Evolutionary conservation across 228 moss, liverwort and hornwort species (phyloP), one percentile per base, ranked within the genome.

Genomic region (Sphagnum fallax): DNA sequence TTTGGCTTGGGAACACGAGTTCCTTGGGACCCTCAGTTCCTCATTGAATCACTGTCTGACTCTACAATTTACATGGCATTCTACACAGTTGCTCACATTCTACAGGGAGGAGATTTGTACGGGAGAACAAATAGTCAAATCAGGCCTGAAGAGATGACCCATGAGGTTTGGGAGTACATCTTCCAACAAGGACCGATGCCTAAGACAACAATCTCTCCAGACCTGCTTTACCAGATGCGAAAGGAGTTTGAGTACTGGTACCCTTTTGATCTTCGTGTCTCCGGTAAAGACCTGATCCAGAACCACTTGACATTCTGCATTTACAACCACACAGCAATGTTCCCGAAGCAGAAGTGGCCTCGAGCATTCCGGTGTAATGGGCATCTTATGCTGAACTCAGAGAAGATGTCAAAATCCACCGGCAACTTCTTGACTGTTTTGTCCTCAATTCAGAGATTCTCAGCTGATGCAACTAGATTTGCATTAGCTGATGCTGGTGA

Each of bases 371-470:
- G 97, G 59, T 85, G 85, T 76, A 98, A 98, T 59, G 97, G 97
- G 48, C 97, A 98, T 78, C 84, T 98, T n/a, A 77, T 98, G 79
- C 84, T 98, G 58, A 98, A 98, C 63, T 90, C 91, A 5, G 97
- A 98, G 84, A 98, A 98, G 71, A 98, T 98, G 97, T 91, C 93
- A 6, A 98, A 98, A 76, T 98, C 97, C 14, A 91, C 91, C 2
- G 97, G 97, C 50, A 98, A 98, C 70, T 98, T 98, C 74, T 75
- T 88, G 82, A 98, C 97, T 32, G 72, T 98, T 49, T 84, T 88
- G n/a, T 86, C 93, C 58, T 79, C 97, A 6, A 83, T 98, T 65
- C 80, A 90, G 74, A 71, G 90, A 75, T 98, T 98, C 73, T 98
- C 98, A 16, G 93, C 98, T 6, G 98, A 98, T 75, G 98, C 98